A percentile compares a stretch with the other conserved stretches of the same genome.
Conservation (phyloP, 2,329 filamentous ascomycete genomes). For the Cryphonectria carpinicola region DNA sequence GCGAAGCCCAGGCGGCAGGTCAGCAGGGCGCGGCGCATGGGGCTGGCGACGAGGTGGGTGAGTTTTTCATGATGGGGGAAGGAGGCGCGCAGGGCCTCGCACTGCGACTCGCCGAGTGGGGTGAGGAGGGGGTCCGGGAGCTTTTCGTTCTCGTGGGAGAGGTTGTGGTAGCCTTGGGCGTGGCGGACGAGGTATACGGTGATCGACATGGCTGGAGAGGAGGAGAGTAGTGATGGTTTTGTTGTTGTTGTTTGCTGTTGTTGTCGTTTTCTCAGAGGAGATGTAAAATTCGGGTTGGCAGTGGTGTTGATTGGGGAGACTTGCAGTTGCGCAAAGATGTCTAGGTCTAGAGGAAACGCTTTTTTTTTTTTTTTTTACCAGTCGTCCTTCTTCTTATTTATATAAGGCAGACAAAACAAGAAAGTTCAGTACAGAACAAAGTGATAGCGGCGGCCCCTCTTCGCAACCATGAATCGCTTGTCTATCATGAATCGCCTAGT, state of each 20-base stretch:
- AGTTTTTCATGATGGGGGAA: constrained; percentile 71
- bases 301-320: not conserved
- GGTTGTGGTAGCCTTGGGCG: constrained; percentile 82
- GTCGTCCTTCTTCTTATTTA: not conserved
- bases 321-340: not conserved
- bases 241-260: not conserved
- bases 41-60: constrained; percentile 76
- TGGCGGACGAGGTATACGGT: constrained; percentile 73
- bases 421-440: not conserved
- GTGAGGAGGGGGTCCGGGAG: constrained; percentile 82
- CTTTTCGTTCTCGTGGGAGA: constrained; percentile 68
- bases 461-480: not conserved
- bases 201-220: constrained; percentile 46
- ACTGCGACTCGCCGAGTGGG: constrained; percentile 75
- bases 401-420: not conserved
- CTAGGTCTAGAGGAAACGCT: not conserved
- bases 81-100: constrained; percentile 58
- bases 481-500: not conserved
- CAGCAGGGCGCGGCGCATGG: constrained; percentile 78
- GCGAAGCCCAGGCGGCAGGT: constrained; percentile 73
- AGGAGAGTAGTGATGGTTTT: not conserved
- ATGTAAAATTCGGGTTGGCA: not conserved
- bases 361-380: not conserved
- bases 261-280: not conserved
- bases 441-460: not conserved